phyloP scores from a whole-genome alignment of 306 rosid species.

The Cucumis hystrix region DNA sequence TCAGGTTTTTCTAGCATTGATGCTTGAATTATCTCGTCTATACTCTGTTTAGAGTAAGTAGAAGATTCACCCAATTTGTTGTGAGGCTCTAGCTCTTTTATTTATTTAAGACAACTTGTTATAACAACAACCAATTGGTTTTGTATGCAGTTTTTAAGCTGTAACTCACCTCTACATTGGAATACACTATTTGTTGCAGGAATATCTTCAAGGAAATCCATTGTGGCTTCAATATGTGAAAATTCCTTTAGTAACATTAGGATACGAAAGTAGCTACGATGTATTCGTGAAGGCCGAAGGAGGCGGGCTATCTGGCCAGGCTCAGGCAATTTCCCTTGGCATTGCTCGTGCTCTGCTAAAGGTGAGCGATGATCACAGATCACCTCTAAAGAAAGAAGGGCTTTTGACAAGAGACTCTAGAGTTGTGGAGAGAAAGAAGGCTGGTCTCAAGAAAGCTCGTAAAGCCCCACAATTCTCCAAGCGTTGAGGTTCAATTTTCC shows the following conservation, averaged over 20 bases:
- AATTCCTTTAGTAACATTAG: constrained; percentile 58
- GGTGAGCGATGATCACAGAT: constrained; percentile 76
- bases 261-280: constrained; percentile 72
- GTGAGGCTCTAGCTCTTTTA: not conserved
- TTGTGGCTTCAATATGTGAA: constrained; percentile 80
- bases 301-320: constrained; percentile 94
- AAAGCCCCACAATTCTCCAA: constrained; percentile 97
- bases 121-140: not conserved
- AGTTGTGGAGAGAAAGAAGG: constrained; percentile 94
- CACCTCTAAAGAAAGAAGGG: constrained; percentile 65
- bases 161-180: constrained; percentile 2
- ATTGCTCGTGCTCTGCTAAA: constrained; percentile 86
- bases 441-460: constrained; percentile 94
- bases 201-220: constrained; percentile 93
- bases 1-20: not conserved
- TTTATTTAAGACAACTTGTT: not conserved
- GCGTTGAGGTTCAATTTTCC: constrained; percentile 39
- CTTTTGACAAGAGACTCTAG: constrained; percentile 94
- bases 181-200: constrained; percentile 24
- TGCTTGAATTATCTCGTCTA: not conserved
- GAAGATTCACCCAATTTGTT: not conserved
- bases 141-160: not conserved
- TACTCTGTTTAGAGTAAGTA: not conserved
- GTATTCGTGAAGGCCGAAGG: constrained; percentile 91
- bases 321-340: constrained; percentile 93